Evolutionary conservation across 148 eudicot species (phyloP).

Genomic region (Spergularia bocconei): DNA sequence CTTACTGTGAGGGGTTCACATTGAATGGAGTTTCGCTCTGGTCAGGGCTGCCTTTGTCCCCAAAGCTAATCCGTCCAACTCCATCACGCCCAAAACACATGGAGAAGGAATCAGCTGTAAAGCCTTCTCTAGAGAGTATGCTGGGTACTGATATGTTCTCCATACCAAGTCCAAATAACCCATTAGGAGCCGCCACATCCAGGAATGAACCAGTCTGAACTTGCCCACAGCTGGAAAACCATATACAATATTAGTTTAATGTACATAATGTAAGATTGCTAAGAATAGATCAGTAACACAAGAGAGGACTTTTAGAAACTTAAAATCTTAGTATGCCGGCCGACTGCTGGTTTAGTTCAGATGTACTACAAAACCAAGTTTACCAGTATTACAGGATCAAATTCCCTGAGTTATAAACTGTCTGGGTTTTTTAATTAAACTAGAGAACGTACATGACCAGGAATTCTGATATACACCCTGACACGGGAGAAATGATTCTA

Average conservation of each 20-base stretch:
- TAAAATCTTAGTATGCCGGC: neutral
- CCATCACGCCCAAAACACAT: conserved; percentile 96
- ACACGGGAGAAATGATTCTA: neutral
- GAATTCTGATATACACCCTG: neutral
- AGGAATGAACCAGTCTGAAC: conserved; percentile 93
- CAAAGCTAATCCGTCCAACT: conserved; percentile 83
- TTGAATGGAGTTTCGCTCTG: conserved; percentile 79
- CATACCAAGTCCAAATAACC: conserved; percentile 91
- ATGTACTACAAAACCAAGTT: neutral
- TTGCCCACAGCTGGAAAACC: conserved; percentile 80
- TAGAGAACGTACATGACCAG: neutral
- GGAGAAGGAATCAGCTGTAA: conserved; percentile 77
- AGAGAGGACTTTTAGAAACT: neutral
- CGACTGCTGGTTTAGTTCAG: neutral
- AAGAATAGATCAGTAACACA: neutral
- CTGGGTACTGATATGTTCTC: conserved; percentile 94
- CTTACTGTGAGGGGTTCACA: conserved; percentile 76
- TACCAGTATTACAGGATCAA: neutral
- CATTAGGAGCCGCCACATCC: conserved; percentile 92
- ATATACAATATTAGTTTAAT: conserved; percentile 7
- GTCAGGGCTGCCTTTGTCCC: conserved; percentile 75
- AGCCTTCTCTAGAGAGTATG: conserved; percentile 71
- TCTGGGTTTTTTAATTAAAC: neutral
- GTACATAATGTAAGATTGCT: neutral
- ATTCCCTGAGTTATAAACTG: neutral